These are phyloP conservation scores for Calonectria henricotiae DNA, from an alignment of 2,329 filamentous ascomycete species.

Conservation along the genomic window DNA sequence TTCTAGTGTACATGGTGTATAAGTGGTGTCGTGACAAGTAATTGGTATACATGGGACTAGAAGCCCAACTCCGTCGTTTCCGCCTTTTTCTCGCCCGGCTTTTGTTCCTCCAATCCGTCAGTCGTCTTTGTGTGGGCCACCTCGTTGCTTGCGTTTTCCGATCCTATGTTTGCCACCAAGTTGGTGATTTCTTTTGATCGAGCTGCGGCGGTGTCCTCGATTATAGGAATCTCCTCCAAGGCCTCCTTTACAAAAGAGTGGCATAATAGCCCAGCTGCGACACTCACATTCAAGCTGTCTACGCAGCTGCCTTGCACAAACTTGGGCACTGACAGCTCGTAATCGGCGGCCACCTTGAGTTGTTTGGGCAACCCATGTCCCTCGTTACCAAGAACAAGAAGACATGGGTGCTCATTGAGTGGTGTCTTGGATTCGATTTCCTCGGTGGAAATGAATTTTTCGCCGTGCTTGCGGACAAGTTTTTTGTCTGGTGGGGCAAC, in stretches of 20 bases:
- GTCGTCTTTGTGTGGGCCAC: constrained; percentile 7
- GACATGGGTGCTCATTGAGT: constrained; percentile 75
- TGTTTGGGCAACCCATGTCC: constrained; percentile 80
- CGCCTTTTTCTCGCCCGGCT: constrained; percentile 15
- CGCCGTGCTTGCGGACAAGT: constrained; percentile 55
- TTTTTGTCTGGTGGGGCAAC: constrained; percentile 66
- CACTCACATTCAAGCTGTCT: constrained; percentile 95
- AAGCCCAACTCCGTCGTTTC: constrained; percentile 33
- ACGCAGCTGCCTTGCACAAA: constrained; percentile 72
- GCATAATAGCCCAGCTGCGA: constrained; percentile 85
- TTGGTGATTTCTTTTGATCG: constrained; percentile 14
- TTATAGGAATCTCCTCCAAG: constrained; percentile 3
- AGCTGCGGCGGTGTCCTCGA: constrained; percentile 33
- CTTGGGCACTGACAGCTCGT: constrained; percentile 76
- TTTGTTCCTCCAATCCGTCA: constrained; percentile 3
- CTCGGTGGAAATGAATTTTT: constrained; percentile 67
- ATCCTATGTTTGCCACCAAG: constrained; percentile 20
- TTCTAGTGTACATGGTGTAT: constrained; percentile 45
- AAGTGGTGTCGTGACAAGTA: constrained; percentile 34
- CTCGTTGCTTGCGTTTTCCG: background rate
- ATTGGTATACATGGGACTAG: constrained; percentile 26
- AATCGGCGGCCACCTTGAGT: constrained; percentile 78
- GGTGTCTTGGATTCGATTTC: constrained; percentile 69
- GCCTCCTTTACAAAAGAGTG: constrained; percentile 74
- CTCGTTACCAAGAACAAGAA: constrained; percentile 89